Percentiles rank a stretch among this genome's conserved stretches.
These are phyloP conservation scores for Escovopsis sp. DNA, from an alignment of 2,329 filamentous ascomycete species.

Conservation along the genomic window DNA sequence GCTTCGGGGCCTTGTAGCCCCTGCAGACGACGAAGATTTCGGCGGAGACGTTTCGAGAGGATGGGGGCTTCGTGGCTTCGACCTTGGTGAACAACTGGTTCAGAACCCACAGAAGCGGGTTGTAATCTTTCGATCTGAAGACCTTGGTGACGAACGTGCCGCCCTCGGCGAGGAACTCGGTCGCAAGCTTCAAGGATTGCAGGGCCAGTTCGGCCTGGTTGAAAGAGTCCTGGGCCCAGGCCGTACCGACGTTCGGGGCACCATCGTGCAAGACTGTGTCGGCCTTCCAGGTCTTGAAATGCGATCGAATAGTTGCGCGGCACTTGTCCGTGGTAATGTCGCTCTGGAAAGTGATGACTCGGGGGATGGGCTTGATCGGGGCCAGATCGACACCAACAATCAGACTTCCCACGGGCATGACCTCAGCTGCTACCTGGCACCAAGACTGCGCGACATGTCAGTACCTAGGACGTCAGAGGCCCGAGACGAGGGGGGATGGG, in stretches of 20 bases:
- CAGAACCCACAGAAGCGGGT: slow-evolving; percentile 89
- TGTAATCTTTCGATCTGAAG: slow-evolving; percentile 94
- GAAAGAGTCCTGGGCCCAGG: slow-evolving; percentile 97
- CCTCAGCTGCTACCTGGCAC: slow-evolving; percentile 92
- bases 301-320: slow-evolving; percentile 71
- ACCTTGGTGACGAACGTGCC: slow-evolving; percentile 96
- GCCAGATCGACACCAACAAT: slow-evolving; percentile 90
- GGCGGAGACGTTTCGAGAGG: slow-evolving; percentile 87
- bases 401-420: slow-evolving; percentile 78
- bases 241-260: slow-evolving; percentile 93
- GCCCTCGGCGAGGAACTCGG: slow-evolving; percentile 78
- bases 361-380: slow-evolving; percentile 90
- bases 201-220: slow-evolving; percentile 88
- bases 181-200: slow-evolving; percentile 83
- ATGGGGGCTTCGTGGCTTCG: slow-evolving; percentile 93
- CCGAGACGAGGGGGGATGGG: neutral
- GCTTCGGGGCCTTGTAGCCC: slow-evolving; percentile 89
- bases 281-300: slow-evolving; percentile 91
- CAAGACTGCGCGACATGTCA: slow-evolving; percentile 47
- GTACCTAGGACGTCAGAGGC: neutral
- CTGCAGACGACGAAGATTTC: slow-evolving; percentile 98
- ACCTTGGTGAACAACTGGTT: slow-evolving; percentile 93
- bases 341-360: slow-evolving; percentile 89
- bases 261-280: slow-evolving; percentile 94
- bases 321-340: slow-evolving; percentile 98